Evolutionary conservation across 2,329 filamentous ascomycete species (phyloP).

Genomic region (Sporothrix phasma): DNA sequence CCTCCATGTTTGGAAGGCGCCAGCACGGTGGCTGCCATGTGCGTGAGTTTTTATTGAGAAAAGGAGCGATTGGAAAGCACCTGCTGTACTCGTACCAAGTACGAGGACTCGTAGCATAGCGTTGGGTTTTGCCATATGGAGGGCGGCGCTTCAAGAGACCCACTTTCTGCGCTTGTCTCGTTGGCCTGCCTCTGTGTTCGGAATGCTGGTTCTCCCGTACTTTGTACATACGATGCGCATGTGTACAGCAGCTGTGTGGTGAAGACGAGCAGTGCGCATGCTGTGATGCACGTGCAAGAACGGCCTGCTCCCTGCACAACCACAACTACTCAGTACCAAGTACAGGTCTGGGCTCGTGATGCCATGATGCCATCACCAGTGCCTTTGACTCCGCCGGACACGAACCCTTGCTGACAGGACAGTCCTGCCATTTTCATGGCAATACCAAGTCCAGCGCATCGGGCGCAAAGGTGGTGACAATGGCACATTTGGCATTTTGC

Average conservation of each 20-base stretch:
- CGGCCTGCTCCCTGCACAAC: background rate
- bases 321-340: background rate
- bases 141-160: background rate
- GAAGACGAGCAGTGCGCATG: background rate
- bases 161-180: background rate
- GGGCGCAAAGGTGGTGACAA: too few relatives aligned
- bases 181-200: background rate
- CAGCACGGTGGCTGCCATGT: conserved; percentile 3
- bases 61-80: background rate
- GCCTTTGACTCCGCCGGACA: background rate
- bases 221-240: background rate
- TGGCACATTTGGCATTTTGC: too few relatives aligned
- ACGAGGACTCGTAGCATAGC: too few relatives aligned
- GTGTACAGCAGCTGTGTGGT: background rate
- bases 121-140: background rate
- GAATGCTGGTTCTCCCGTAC: too few relatives aligned
- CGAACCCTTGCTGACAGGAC: background rate
- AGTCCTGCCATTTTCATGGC: too few relatives aligned
- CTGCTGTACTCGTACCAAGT: too few relatives aligned
- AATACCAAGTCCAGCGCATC: too few relatives aligned
- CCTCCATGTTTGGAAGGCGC: background rate
- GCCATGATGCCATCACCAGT: background rate
- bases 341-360: background rate
- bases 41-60: background rate
- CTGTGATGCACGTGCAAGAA: background rate